Base-by-base conservation (phyloP, 1,284 basidiomycete genomes). In the Microbotryum lychnidis-dioicae region DNA sequence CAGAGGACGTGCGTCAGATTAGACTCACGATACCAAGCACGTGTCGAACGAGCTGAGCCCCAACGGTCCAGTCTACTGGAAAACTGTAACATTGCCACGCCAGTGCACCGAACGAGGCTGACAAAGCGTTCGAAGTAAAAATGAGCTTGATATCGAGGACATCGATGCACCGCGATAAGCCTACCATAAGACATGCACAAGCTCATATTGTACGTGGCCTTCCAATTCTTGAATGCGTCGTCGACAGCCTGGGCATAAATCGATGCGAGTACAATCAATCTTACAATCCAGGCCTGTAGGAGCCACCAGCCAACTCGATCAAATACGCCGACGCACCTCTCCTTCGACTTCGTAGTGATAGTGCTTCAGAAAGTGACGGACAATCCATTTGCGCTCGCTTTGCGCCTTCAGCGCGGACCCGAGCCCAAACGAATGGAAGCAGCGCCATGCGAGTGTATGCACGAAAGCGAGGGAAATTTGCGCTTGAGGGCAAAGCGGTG, bases 191-290 rank as follows among this genome's bases (percentile, higher is more conserved):
- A 93, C 91, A 97, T 96, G 73, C 87, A 87, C 77, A 94, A 80
- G 73, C 87, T 91, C 74, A 92, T 77, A 75, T 97, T 97, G 76
- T 94, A 97, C 45, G 89, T 81, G 7, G 82, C 81, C 76, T 97
- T 97, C 92, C 93, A 98, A 75, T 94, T 94, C 42, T 81, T 80
- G 72, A 97, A 98, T 0, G 93, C 90, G 74, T 97, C 94, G 54
- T 85, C 82, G 14, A 93, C 83, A 0, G 92, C 91, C 31, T 56
- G 84, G 83, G 73, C 82, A 76, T 56, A 83, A 14, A 3, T 2
- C 48, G 14, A 23, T 50, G 12, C 47, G 12, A 4, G 47, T 0
- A 33, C 3, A 21, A 2, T 27, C 7, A 49, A 6, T 25, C 27
- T 46, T 12, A 9, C 12, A 10, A 6, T 9, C 3, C 6, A n/a